phyloP scores from a whole-genome alignment of 108 stramenopile genomes.

The Ochromonas danica region DNA sequence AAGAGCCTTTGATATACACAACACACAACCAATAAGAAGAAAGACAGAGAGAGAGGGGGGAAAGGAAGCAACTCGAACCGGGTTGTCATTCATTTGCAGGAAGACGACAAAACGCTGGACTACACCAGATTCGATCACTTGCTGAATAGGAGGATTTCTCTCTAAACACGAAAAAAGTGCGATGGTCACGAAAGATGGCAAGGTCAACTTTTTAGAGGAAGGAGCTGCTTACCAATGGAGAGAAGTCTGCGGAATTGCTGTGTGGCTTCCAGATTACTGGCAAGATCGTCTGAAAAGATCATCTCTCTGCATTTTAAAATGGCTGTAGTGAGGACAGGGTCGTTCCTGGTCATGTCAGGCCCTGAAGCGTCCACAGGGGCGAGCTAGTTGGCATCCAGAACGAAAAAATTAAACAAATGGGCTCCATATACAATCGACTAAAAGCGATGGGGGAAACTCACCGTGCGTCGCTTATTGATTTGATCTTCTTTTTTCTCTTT shows the following conservation, averaged over 20 bases:
- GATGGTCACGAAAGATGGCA: not conserved
- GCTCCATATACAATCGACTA: too few species aligned
- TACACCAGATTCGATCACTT: conserved; percentile 91
- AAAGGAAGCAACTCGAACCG: conserved; percentile 20
- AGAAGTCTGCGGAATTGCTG: conserved; percentile 90
- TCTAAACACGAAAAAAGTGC: too few species aligned
- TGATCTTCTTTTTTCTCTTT: conserved; percentile 94
- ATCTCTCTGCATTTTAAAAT: conserved; percentile 77
- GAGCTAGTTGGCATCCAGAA: too few species aligned
- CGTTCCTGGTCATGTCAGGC: too few species aligned
- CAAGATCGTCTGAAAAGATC: conserved; percentile 83
- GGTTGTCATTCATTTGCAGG: conserved; percentile 77
- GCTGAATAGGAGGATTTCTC: conserved; percentile 95
- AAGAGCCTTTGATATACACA: conserved; percentile 63
- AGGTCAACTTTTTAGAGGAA: not conserved
- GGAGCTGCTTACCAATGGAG: conserved; percentile 70
- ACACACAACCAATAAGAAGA: not conserved
- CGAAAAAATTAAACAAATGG: too few species aligned
- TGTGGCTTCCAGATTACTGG: conserved; percentile 69
- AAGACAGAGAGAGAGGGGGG: not conserved
- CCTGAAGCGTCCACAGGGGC: too few species aligned
- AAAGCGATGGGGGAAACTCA: too few species aligned
- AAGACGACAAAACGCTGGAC: conserved; percentile 95
- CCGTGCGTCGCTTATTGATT: conserved; percentile 71
- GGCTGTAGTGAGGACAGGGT: too few species aligned